These are phyloP conservation scores for Santalum album DNA, from an alignment of 164 flowering plant genomes.

Conservation along the genomic window DNA sequence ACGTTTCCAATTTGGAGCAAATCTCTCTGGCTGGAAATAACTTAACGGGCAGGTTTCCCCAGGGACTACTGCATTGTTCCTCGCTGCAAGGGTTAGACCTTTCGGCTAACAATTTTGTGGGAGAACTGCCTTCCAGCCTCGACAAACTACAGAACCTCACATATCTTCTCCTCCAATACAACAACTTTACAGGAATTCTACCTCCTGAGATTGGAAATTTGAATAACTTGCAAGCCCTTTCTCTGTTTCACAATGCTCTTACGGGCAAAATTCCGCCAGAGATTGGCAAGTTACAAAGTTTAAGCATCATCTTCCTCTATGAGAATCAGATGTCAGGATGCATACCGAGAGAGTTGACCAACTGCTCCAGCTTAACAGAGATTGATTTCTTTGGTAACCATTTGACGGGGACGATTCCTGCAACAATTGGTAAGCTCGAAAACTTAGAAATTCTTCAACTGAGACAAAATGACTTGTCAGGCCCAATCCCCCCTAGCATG, in stretches of 20 bases:
- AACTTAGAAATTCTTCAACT: slow-evolving; percentile 58
- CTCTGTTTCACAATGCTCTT: slow-evolving; percentile 54
- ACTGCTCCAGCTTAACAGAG: slow-evolving; percentile 58
- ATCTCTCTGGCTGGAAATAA: slow-evolving; percentile 46
- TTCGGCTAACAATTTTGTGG: slow-evolving; percentile 52
- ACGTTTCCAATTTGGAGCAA: slow-evolving; percentile 37
- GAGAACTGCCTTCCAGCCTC: slow-evolving; percentile 42
- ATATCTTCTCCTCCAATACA: slow-evolving; percentile 69
- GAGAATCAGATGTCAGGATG: slow-evolving; percentile 74
- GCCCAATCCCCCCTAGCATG: neutral
- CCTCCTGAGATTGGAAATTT: slow-evolving; percentile 71
- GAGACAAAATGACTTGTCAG: neutral
- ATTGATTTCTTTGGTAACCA: slow-evolving; percentile 84
- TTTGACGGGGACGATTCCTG: slow-evolving; percentile 64
- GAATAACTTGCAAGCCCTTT: slow-evolving; percentile 44
- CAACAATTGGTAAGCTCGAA: slow-evolving; percentile 66
- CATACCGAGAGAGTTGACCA: slow-evolving; percentile 69
- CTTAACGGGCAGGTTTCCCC: slow-evolving; percentile 59
- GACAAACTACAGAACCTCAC: slow-evolving; percentile 44
- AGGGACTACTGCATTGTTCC: slow-evolving; percentile 40
- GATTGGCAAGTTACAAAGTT: slow-evolving; percentile 58
- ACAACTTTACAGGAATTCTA: slow-evolving; percentile 63
- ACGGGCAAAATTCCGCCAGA: slow-evolving; percentile 62
- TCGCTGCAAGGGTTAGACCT: slow-evolving; percentile 66
- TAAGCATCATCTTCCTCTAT: slow-evolving; percentile 53